Conservation (phyloP, 768 basidiomycete genomes). For the Suillus alpinus region DNA sequence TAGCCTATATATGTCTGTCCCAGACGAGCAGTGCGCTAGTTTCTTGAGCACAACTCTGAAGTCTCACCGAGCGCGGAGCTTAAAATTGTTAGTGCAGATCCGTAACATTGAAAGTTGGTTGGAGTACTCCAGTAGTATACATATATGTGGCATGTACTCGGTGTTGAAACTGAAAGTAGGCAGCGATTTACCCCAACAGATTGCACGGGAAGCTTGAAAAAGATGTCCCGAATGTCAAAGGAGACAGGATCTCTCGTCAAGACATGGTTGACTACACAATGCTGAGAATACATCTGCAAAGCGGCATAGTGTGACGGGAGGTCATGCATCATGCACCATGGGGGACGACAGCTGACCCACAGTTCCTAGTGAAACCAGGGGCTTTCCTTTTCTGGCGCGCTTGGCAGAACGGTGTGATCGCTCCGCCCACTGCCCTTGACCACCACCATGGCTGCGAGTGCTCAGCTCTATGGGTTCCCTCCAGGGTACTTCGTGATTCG, state of each 20-base stretch:
- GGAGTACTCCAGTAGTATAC: no score
- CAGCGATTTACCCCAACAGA: background rate
- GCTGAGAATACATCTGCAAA: background rate
- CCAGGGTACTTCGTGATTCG: conserved; percentile 40
- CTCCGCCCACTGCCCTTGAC: background rate
- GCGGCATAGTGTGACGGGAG: background rate
- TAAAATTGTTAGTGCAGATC: no score
- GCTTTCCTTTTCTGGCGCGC: background rate
- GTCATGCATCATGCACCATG: background rate
- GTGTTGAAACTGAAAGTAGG: background rate
- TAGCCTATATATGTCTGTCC: no score
- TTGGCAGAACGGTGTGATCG: background rate
- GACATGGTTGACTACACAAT: background rate
- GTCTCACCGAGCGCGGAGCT: no score
- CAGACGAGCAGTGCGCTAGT: no score
- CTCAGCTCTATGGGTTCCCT: conserved; percentile 32
- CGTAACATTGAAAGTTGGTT: no score
- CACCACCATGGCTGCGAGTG: conserved; percentile 15
- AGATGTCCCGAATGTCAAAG: background rate
- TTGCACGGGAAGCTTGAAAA: background rate
- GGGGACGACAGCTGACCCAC: background rate
- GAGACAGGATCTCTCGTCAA: background rate
- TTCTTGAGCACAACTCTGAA: no score
- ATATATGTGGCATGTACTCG: no score
- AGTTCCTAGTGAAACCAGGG: background rate